Evolutionary conservation across 2,329 filamentous ascomycete species (phyloP).

Genomic region (Paracamarosporium sp.): DNA sequence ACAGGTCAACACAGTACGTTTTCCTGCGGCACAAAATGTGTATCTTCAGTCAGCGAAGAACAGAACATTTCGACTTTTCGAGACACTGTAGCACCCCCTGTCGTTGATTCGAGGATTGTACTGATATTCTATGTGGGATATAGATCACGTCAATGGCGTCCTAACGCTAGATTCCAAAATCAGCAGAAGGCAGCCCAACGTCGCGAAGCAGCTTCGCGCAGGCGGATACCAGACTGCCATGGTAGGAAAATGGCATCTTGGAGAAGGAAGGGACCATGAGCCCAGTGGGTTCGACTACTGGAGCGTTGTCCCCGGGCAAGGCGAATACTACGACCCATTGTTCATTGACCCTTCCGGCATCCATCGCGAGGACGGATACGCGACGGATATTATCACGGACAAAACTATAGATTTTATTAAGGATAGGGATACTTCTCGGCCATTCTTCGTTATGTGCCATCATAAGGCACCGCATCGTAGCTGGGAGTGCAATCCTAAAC

Average conservation of each 20-base stretch:
- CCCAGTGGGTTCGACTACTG: slow-evolving; percentile 56
- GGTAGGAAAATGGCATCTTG: slow-evolving; percentile 63
- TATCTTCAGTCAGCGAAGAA: too few species aligned
- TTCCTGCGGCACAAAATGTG: too few species aligned
- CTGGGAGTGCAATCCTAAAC: slow-evolving; percentile 60
- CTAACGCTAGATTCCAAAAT: slow-evolving; percentile 58
- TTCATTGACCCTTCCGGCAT: slow-evolving; percentile 54
- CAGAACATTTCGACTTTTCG: too few species aligned
- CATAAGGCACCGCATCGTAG: slow-evolving; percentile 63
- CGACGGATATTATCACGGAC: slow-evolving; percentile 61
- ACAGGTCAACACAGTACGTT: slow-evolving; percentile 54
- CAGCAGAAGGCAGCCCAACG: slow-evolving; percentile 59
- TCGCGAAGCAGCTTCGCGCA: slow-evolving; percentile 57
- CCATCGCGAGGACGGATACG: slow-evolving; percentile 52
- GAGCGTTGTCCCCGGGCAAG: slow-evolving; percentile 60
- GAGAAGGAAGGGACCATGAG: slow-evolving; percentile 55
- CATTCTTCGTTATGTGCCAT: slow-evolving; percentile 64
- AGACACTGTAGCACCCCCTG: too few species aligned
- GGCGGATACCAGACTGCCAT: slow-evolving; percentile 60
- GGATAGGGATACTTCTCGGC: slow-evolving; percentile 38
- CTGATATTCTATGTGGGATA: too few species aligned
- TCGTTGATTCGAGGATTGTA: too few species aligned
- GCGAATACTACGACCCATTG: slow-evolving; percentile 59
- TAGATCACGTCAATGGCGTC: slow-evolving; percentile 59
- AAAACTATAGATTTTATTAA: slow-evolving; percentile 48